Evolutionary conservation across 2,329 filamentous ascomycete genomes (phyloP), one percentile per base, ranked within the genome.

Genomic region (Fusarium proliferatum): DNA sequence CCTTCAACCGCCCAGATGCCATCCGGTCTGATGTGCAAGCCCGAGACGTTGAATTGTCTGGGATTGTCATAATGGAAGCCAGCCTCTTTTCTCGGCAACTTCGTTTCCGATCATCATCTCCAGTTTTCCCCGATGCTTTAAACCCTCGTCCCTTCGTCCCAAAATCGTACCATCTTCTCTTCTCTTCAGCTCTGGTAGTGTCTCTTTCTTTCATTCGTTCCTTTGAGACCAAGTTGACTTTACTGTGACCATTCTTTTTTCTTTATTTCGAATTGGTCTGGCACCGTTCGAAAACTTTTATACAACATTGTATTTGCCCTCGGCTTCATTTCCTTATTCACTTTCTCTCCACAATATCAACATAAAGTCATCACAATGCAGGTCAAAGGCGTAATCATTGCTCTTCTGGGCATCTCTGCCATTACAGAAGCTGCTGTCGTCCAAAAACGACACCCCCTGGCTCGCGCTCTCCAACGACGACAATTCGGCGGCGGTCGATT

Each of bases 201-300:
- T 86, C 79, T 86, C 70, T 46, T 70, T 74, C 57, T 85, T 84
- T 84, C 85, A 84, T 87, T 86, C 85, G 82, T 85, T 86, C 83
- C 79, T 82, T 81, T 80, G 65, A 77, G 71, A 73, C 73, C 62
- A 69, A 77, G 71, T 76, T 71, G 69, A 64, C 58, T 48, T 71
- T 79, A 77, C 77, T 81, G 82, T 82, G 81, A 85, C 80, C 84
- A 80, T 82, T 85, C 83, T 80, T 85, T 84, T 84, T 84, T 82
- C 79, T 79, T 79, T 74, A 79, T 78, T 67, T 79, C 77, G 76
- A 71, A 79, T 78, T 82, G 85, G 86, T 88, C 86, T 87, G 87
- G 86, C 82, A 88, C 86, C 86, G 83, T 62, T 69, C 56, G 61
- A 56, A 72, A 66, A 26, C 58, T 63, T 53, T 76, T 75, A 60